Percentiles rank a stretch among this genome's conserved stretches.
phyloP scores from a whole-genome alignment of 2,329 filamentous ascomycete genomes.

The Coniosporium tulheliwenetii region DNA sequence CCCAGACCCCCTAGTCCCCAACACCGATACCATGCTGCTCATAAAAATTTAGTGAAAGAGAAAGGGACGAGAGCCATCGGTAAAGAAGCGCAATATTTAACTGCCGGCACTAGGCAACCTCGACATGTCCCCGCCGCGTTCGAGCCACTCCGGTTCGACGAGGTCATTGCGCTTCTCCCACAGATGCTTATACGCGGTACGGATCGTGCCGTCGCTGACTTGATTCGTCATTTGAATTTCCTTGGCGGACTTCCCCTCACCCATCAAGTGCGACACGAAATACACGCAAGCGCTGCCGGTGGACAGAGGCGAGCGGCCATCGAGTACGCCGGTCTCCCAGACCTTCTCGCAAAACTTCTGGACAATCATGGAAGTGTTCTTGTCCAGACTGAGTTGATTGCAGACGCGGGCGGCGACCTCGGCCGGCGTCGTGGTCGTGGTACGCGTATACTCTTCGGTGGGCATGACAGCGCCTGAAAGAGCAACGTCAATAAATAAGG shows the following conservation, averaged over 20 bases:
- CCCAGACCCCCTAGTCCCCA: no score
- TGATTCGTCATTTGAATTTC: conserved; percentile 73
- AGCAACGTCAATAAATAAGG: conserved; percentile 5
- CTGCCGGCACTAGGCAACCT: conserved; percentile 40
- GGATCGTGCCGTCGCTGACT: conserved; percentile 93
- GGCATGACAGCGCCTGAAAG: conserved; percentile 11
- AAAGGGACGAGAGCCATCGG: no score
- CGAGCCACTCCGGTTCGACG: conserved; percentile 60
- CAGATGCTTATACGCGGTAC: conserved; percentile 83
- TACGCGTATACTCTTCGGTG: conserved; percentile 6
- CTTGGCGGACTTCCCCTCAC: conserved; percentile 62
- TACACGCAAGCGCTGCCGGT: conserved; percentile 94
- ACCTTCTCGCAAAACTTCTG: conserved; percentile 65
- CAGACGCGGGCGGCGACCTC: conserved; percentile 76
- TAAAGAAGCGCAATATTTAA: no score
- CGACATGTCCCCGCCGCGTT: conserved; percentile 54
- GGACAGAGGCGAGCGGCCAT: conserved; percentile 84
- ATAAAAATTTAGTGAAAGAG: no score
- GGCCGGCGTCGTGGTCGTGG: conserved; percentile 13
- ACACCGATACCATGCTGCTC: no score
- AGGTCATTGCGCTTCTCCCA: conserved; percentile 60
- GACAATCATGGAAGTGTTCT: conserved; percentile 65
- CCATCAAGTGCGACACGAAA: conserved; percentile 81
- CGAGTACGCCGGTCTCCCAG: conserved; percentile 61
- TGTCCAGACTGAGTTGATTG: conserved; percentile 61